Percentiles rank a stretch among this genome's conserved stretches.
These are phyloP conservation scores for Aphanoascus verrucosus DNA, from an alignment of 2,329 filamentous ascomycete species.

Conservation along the genomic window DNA sequence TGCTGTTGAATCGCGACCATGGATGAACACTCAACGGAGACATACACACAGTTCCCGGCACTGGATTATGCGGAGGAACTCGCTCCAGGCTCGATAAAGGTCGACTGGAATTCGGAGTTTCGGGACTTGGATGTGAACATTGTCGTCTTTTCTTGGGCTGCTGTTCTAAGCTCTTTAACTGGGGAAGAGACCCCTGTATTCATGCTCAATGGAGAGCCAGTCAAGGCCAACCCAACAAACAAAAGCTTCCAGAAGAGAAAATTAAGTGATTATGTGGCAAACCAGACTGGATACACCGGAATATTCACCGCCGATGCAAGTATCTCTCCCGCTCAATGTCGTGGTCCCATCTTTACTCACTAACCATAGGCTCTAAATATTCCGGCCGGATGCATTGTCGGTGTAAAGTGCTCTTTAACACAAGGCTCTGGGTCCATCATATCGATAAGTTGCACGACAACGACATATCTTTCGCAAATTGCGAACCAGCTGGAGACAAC, in stretches of 20 bases:
- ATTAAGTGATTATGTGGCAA: conserved; percentile 13
- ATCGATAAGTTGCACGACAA: conserved; percentile 21
- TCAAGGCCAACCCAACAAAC: conserved; percentile 21
- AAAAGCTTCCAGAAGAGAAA: conserved; percentile 16
- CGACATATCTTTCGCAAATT: conserved; percentile 22
- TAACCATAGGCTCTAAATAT: not conserved
- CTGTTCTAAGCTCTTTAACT: conserved; percentile 24
- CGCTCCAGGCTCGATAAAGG: not conserved
- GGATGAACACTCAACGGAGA: not conserved
- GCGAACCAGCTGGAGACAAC: conserved; percentile 23
- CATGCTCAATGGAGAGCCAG: conserved; percentile 20
- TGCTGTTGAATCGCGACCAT: not conserved
- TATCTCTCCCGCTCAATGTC: not conserved
- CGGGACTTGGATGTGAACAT: conserved; percentile 7
- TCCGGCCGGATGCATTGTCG: conserved; percentile 17
- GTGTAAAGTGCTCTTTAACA: conserved; percentile 19
- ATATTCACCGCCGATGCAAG: conserved; percentile 20
- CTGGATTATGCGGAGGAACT: conserved; percentile 15
- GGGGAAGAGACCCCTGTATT: conserved; percentile 27
- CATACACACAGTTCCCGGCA: conserved; percentile 16
- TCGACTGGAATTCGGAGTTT: conserved; percentile 11
- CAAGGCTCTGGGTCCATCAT: conserved; percentile 21
- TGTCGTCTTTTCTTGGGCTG: conserved; percentile 22
- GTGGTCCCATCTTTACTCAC: not conserved
- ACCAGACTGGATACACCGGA: conserved; percentile 19